These are phyloP conservation scores for Trichodelitschia bisporula DNA, from an alignment of 495 filamentous ascomycete species.

Conservation along the genomic window DNA sequence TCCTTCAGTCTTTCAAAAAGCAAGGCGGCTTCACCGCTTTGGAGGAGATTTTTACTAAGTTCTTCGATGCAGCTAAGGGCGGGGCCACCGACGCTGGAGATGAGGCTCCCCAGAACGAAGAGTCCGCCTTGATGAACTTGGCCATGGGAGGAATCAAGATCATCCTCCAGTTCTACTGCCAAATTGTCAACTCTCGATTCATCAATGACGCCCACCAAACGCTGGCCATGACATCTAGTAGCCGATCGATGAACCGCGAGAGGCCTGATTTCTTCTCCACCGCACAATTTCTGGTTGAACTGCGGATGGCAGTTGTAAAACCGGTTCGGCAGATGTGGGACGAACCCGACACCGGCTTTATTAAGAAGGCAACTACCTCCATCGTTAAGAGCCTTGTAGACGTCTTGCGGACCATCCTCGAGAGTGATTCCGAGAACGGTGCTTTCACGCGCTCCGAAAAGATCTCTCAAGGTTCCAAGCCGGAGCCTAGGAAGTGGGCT, in stretches of 20 bases:
- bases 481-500: slow-evolving; percentile 16
- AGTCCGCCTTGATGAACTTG: slow-evolving; percentile 4
- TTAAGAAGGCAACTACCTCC: slow-evolving; percentile 48
- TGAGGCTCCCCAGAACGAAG: slow-evolving; percentile 10
- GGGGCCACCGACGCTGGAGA: slow-evolving; percentile 14
- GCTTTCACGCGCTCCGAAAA: slow-evolving; percentile 37
- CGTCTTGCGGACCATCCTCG: slow-evolving; percentile 57
- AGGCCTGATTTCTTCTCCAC: slow-evolving; percentile 43
- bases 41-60: slow-evolving; percentile 46
- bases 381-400: slow-evolving; percentile 62
- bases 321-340: slow-evolving; percentile 60
- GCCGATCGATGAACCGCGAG: slow-evolving; percentile 24
- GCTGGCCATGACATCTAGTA: slow-evolving; percentile 29
- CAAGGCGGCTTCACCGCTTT: slow-evolving; percentile 48
- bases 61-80: slow-evolving; percentile 38
- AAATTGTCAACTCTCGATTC: slow-evolving; percentile 50
- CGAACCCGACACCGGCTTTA: slow-evolving; percentile 38
- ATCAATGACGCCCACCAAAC: slow-evolving; percentile 51
- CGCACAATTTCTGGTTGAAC: slow-evolving; percentile 65
- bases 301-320: slow-evolving; percentile 63
- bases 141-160: slow-evolving; percentile 40
- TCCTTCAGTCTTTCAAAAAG: slow-evolving; percentile 68
- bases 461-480: slow-evolving; percentile 16
- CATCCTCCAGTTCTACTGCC: slow-evolving; percentile 57
- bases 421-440: slow-evolving; percentile 46